phyloP scores from a whole-genome alignment of 257 asterid species.

The Parsonsia alboflavescens region DNA sequence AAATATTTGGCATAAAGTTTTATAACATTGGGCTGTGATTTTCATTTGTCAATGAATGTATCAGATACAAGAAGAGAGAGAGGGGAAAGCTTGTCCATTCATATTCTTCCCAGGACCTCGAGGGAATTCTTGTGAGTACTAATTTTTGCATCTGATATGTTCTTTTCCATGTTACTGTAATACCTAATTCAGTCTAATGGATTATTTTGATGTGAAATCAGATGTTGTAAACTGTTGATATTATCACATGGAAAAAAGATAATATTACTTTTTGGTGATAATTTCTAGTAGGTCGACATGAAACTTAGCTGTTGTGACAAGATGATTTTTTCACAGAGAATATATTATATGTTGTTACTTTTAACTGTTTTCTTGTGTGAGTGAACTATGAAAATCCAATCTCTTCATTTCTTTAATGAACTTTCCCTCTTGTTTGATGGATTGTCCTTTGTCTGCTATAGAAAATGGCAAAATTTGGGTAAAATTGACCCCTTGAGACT shows the following conservation, averaged over 20 bases:
- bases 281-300: background rate
- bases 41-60: background rate
- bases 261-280: too few relatives aligned
- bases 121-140: conserved; percentile 84
- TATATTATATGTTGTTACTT: background rate
- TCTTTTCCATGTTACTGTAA: background rate
- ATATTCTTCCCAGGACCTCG: conserved; percentile 86
- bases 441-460: conserved; percentile 1
- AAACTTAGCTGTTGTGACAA: background rate
- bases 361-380: too few relatives aligned
- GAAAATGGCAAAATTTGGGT: background rate
- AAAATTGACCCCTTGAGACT: background rate
- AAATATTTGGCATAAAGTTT: background rate
- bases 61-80: conserved; percentile 86
- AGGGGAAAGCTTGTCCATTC: conserved; percentile 70
- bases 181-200: background rate
- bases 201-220: background rate
- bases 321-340: background rate
- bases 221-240: background rate
- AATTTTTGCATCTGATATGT: background rate
- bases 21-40: background rate
- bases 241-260: background rate
- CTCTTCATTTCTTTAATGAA: background rate
- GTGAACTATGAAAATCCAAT: background rate
- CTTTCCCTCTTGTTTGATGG: background rate